Evolutionary conservation across 805 yeast genomes (phyloP), one percentile per base, ranked within the genome.

Genomic region (Yamadazyma laniorum): DNA sequence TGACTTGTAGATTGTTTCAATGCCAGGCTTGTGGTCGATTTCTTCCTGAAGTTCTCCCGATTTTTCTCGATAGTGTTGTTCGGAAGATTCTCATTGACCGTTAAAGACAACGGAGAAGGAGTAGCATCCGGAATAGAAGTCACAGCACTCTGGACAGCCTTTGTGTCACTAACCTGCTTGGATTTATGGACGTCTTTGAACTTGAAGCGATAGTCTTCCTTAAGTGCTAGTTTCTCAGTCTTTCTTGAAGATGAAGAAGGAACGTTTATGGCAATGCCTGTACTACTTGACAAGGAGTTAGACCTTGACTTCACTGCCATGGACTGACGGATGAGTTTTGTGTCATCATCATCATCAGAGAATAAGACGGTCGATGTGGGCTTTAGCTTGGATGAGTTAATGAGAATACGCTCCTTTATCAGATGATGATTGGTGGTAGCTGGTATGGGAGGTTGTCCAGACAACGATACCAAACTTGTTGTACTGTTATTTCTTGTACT

Each of bases 341-440:
- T 44, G 28, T 63, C 68, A 11, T 53, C 43, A 38, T 65, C 69
- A 26, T 65, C 70, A 44, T 65, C 71, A 18, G 69, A 60, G 7
- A 61, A 37, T 12, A 63, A 33, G 6, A 58, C 63, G 23, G 23
- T 9, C 11, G 26, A 18, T 18, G 29, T 35, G 6, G 34, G 15
- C 29, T 42, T 44, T 3, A 35, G 30, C 32, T 38, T 37, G 3
- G 36, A 29, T 21, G 43, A 31, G 21, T 34, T 37, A 18, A 25
- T 25, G 4, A 32, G 22, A 27, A 29, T 16, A 14, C 29, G 18
- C 6, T 35, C 39, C 22, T 22, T 21, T 29, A 3, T 32, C 15
- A 17, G 29, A 23, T 17, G 34, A 14, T 9, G 30, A 25, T 15
- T 34, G 23, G 17, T 29, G 14, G 21, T 26, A 21, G 26, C 34